Evolutionary conservation across 805 yeast genomes (phyloP).

Genomic region (Spathaspora hagerdaliae): DNA sequence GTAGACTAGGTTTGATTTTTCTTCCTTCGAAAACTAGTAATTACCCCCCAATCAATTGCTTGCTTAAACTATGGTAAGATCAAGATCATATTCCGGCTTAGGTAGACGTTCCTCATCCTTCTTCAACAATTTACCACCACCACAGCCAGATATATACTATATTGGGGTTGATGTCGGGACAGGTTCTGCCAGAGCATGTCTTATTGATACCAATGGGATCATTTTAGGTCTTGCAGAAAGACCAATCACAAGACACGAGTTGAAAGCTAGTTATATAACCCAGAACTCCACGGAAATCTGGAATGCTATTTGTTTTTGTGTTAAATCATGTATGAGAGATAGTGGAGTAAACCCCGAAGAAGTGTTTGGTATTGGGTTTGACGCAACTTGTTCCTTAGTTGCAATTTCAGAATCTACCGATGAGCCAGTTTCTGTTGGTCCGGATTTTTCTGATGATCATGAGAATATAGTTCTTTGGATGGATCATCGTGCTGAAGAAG

Average conservation of each 20-base stretch:
- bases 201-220: conserved; percentile 79
- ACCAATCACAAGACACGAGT: conserved; percentile 71
- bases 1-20: no score
- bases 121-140: conserved; percentile 36
- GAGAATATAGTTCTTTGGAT: conserved; percentile 94
- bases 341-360: conserved; percentile 64
- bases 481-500: conserved; percentile 92
- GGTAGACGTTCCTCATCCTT: conserved; percentile 38
- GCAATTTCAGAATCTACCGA: conserved; percentile 65
- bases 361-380: conserved; percentile 89
- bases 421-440: conserved; percentile 84
- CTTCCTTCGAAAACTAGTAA: no score
- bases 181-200: conserved; percentile 93
- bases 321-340: conserved; percentile 67
- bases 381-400: conserved; percentile 94
- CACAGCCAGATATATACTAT: conserved; percentile 48
- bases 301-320: conserved; percentile 82
- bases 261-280: conserved; percentile 70
- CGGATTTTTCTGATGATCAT: conserved; percentile 66
- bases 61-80: no score
- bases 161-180: conserved; percentile 96
- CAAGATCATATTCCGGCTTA: conserved; percentile 29
- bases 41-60: no score
- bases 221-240: conserved; percentile 77
- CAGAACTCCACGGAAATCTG: conserved; percentile 91